These are phyloP conservation scores for Globisporangium recalcitrans DNA, from an alignment of 352 stramenopile genomes.

Conservation along the genomic window DNA sequence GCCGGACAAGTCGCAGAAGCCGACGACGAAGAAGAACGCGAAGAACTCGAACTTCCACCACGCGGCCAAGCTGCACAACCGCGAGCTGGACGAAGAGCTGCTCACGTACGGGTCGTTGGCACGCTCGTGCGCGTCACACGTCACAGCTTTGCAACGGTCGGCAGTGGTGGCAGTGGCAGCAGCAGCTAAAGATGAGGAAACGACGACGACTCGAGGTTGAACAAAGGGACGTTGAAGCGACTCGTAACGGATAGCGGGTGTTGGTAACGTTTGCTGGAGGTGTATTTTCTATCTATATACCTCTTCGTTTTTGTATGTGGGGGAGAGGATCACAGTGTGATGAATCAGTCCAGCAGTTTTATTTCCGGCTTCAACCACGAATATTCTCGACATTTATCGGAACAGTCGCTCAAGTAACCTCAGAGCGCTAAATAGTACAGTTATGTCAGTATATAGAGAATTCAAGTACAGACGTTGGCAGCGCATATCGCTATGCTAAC, in stretches of 20 bases:
- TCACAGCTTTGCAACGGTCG: slow-evolving; percentile 44
- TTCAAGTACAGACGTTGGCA: neutral
- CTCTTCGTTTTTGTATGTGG: slow-evolving; percentile 1
- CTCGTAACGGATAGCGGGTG: neutral
- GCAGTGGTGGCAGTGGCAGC: slow-evolving; percentile 10
- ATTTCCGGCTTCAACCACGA: neutral
- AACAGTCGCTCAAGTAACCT: neutral
- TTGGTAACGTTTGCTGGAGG: neutral
- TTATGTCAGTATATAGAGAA: neutral
- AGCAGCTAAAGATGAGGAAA: too few relatives aligned
- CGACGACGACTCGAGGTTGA: too few relatives aligned
- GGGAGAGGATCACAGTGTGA: neutral
- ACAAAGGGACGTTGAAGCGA: too few relatives aligned
- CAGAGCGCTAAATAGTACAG: neutral
- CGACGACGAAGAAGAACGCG: slow-evolving; percentile 31
- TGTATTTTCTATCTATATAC: slow-evolving; percentile 6
- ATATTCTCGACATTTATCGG: slow-evolving; percentile 4
- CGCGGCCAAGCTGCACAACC: slow-evolving; percentile 43
- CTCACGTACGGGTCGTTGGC: slow-evolving; percentile 50
- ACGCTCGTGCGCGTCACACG: slow-evolving; percentile 54
- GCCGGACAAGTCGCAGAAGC: slow-evolving; percentile 36
- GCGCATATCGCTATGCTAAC: too few relatives aligned
- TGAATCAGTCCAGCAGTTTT: neutral
- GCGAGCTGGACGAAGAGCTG: slow-evolving; percentile 50
- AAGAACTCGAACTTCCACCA: slow-evolving; percentile 51